These are phyloP conservation scores for Cystoisospora suis DNA, from an alignment of 169 alveolate genomes.

Conservation along the genomic window DNA sequence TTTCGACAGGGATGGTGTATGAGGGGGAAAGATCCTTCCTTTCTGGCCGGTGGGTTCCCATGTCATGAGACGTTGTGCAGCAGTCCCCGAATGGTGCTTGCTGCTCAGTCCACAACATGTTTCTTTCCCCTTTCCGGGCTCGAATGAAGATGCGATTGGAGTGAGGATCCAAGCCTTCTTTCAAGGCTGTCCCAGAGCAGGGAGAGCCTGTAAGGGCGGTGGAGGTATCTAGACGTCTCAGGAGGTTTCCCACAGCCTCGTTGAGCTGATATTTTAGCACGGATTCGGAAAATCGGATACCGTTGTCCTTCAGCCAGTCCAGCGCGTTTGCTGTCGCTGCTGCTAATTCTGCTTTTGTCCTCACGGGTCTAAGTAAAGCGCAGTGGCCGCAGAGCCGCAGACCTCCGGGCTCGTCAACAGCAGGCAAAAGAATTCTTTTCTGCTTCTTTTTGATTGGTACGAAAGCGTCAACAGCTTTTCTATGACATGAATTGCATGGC, in stretches of 20 bases:
- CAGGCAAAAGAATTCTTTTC: not conserved
- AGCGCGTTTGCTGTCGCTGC: not conserved
- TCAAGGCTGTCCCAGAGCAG: no score
- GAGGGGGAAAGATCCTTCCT: no score
- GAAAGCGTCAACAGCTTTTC: not conserved
- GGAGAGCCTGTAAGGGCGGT: not conserved
- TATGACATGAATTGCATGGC: slow-evolving; percentile 15
- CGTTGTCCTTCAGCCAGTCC: not conserved
- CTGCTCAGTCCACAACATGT: not conserved
- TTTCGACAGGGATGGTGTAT: not conserved
- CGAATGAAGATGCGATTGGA: slow-evolving; percentile 18
- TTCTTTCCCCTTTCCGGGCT: not conserved
- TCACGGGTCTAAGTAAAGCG: not conserved
- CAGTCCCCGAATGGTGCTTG: not conserved
- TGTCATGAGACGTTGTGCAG: no score
- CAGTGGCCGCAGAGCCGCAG: slow-evolving; percentile 24
- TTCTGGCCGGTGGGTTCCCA: not conserved
- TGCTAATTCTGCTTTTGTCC: not conserved
- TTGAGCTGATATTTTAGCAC: not conserved
- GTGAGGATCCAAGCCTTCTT: not conserved
- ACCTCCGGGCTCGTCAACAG: not conserved
- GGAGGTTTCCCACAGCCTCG: not conserved
- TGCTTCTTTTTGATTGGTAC: not conserved
- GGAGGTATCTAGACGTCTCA: not conserved
- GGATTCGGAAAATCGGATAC: not conserved